Percentiles rank a stretch among this genome's conserved stretches.
These are phyloP conservation scores for Juglanconis juglandina DNA, from an alignment of 2,329 filamentous ascomycete genomes.

Conservation along the genomic window DNA sequence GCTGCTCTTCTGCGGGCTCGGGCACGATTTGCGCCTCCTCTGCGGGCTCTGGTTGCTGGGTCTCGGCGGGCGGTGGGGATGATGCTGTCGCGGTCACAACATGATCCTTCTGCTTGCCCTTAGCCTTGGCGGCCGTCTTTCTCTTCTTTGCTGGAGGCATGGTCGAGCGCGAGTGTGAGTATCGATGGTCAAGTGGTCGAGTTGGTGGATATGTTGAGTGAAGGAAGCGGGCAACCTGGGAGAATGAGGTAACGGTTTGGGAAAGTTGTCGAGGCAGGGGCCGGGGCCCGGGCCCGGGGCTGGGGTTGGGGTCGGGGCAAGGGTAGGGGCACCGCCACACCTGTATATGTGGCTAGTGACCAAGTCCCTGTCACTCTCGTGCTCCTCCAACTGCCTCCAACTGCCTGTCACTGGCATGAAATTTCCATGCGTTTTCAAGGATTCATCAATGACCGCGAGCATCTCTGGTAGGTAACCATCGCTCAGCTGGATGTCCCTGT, in stretches of 20 bases:
- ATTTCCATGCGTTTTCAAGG: not conserved
- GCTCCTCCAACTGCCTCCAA: not conserved
- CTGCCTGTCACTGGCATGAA: not conserved
- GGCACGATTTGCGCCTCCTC: slow-evolving; percentile 9
- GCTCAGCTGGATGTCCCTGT: not conserved
- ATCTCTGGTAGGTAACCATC: not conserved
- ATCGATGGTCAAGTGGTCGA: not conserved
- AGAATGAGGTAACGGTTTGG: not conserved
- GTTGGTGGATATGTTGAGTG: too few relatives aligned
- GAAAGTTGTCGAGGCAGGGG: not conserved
- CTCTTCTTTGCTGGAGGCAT: slow-evolving; percentile 32
- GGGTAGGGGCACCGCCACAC: not conserved
- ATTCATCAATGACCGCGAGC: not conserved
- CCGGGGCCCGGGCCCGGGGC: too few relatives aligned
- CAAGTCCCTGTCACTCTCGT: not conserved
- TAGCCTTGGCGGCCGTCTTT: slow-evolving; percentile 23
- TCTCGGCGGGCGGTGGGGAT: slow-evolving; percentile 12
- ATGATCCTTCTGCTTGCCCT: slow-evolving; percentile 6
- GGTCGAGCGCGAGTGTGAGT: not conserved
- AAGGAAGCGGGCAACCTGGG: not conserved
- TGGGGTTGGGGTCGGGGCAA: too few relatives aligned
- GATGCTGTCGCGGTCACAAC: slow-evolving; percentile 13
- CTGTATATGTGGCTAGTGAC: not conserved
- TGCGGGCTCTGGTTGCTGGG: slow-evolving; percentile 2
- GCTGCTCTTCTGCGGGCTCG: slow-evolving; percentile 6